Evolutionary conservation across 495 filamentous ascomycete species (phyloP), one percentile per base, ranked within the genome.

Genomic region (Xylaria venustula): DNA sequence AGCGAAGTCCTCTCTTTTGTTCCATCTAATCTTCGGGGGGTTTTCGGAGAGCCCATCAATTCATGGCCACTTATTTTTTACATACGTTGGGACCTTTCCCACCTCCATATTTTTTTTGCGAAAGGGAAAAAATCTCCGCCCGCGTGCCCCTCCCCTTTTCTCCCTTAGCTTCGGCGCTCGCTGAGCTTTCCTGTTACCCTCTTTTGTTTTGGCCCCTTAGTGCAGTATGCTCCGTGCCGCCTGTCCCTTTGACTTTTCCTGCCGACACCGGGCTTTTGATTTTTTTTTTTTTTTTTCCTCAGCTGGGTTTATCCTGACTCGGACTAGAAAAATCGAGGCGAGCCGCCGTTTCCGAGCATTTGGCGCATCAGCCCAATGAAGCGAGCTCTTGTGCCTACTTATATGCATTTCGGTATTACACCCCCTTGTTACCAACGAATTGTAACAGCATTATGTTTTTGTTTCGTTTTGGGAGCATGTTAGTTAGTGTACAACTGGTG

Each of bases 241-340:
- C 23, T 47, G 7, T 50, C 32, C 20, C 28, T 50, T 23, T 20
- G 19, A n/a, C 12, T 36, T 2, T 4, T 22, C 20, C 15, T 36
- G 22, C 51, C 51, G 51, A 54, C 51, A 54, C 51, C 51, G 51
- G 51, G 51, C 15, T 36, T 54, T 26, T 26, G 41, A n/a, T n/a
- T n/a, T n/a, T n/a, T n/a, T n/a, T n/a, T n/a, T n/a, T n/a, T n/a
- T 19, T 54, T 54, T 42, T 22, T 23, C 9, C 4, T 14, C 14
- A 4, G 30, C 37, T 12, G 20, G 36, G 36, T 40, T 11, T 8
- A 54, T 20, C 51, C 37, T 54, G 51, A 54, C 37, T 42, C 51
- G 23, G 32, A 15, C 37, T 23, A n/a, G 11, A 20, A 3, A 1
- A 28, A 14, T 19, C 22, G 20, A 54, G 51, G 15, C 51, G 34